These are phyloP conservation scores for Tephrocybe sp. DNA, from an alignment of 768 basidiomycete species.

Conservation along the genomic window DNA sequence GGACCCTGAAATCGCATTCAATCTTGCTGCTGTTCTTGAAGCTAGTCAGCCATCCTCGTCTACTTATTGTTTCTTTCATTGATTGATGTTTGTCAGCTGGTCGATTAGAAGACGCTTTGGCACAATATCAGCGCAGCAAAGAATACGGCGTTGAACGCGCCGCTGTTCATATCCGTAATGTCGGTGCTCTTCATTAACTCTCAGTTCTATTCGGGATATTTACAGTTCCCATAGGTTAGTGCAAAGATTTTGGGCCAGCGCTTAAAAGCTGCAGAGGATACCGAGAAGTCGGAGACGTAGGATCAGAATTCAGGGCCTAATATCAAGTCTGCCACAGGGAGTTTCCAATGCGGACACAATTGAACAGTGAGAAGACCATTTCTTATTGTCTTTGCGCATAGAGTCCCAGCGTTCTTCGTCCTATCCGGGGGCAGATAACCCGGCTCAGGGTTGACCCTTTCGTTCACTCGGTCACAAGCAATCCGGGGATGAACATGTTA, in stretches of 20 bases:
- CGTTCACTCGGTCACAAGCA: no score
- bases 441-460: not conserved
- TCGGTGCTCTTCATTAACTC: slow-evolving; percentile 33
- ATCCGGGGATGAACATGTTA: slow-evolving; percentile 4
- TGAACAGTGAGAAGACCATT: slow-evolving; percentile 18
- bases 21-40: slow-evolving; percentile 88
- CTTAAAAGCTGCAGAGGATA: slow-evolving; percentile 46
- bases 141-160: slow-evolving; percentile 81
- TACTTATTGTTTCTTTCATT: slow-evolving; percentile 21
- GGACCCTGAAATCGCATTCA: slow-evolving; percentile 91
- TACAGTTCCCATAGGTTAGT: slow-evolving; percentile 54
- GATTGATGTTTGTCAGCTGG: slow-evolving; percentile 52
- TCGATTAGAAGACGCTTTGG: slow-evolving; percentile 75
- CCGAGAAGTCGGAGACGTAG: slow-evolving; percentile 36
- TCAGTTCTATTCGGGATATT: slow-evolving; percentile 10
- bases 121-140: slow-evolving; percentile 79
- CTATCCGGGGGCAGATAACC: not conserved
- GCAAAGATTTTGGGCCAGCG: slow-evolving; percentile 75
- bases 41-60: slow-evolving; percentile 57
- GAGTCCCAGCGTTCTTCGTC: not conserved
- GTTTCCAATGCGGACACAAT: not conserved
- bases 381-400: slow-evolving; percentile 27
- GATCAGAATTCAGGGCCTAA: slow-evolving; percentile 22
- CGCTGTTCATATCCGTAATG: slow-evolving; percentile 81
- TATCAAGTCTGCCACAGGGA: slow-evolving; percentile 5